Evolutionary conservation across 768 basidiomycete species (phyloP), one percentile per base, ranked within the genome.

Genomic region (Kwoniella sp.): DNA sequence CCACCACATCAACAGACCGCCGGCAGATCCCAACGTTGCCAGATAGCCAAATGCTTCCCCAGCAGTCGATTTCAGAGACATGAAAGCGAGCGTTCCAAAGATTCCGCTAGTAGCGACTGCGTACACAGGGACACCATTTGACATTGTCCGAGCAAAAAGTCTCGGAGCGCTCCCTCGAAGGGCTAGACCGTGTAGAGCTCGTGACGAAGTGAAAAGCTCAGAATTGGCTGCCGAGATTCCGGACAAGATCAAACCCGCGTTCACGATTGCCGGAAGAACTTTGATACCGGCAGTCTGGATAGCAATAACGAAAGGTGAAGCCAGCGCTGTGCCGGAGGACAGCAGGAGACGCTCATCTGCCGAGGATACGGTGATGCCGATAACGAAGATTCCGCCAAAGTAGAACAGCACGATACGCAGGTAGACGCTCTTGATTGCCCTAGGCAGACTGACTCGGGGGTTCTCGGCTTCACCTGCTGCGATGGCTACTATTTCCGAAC

Each of bases 221-320:
- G 54, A 17, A 22, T 55, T 55, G 15, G 29, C 62, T 19, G 52
- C 54, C 9, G 62, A 63, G 26, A 37, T 49, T 9, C 40, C 62
- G 22, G 27, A 30, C 9, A 46, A 48, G 47, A 48, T 29, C 15
- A 48, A n/a, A 49, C 50, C 48, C 64, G 58, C 58, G 21, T 49
- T 72, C 68, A 72, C 64, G 51, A 72, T 60, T 24, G 63, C 56
- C 7, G 74, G 77, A 36, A 76, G 68, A 40, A 72, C 86, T 81
- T 85, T 86, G 74, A 91, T 85, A 12, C 90, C 88, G 0, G 89
- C 87, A 47, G 84, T 83, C 48, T 80, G 83, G 68, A 92, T 69
- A 21, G 90, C 91, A 67, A 92, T 88, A 58, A 92, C 91, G 79
- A 90, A 93, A 2, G 91, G 91, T 2, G 89, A 90, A 56, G 87